phyloP scores from a whole-genome alignment of 176 grass and related monocot species.

The Aegilops speltoides region DNA sequence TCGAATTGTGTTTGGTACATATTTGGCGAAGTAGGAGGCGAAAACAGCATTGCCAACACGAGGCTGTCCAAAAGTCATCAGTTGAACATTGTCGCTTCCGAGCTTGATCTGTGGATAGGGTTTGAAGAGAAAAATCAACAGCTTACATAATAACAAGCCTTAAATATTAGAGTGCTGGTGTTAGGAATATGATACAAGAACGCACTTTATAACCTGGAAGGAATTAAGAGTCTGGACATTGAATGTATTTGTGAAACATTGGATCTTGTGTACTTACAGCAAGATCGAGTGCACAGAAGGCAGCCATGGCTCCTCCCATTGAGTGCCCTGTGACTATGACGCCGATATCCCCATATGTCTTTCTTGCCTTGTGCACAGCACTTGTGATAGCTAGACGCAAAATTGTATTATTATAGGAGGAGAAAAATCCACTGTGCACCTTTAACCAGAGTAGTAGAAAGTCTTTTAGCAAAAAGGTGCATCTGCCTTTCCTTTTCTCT shows the following conservation, averaged over 20 bases:
- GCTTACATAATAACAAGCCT: not conserved
- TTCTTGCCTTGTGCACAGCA: conserved; percentile 48
- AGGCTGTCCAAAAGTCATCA: conserved; percentile 69
- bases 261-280: conserved; percentile 34
- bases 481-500: not conserved
- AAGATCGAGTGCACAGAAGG: conserved; percentile 72
- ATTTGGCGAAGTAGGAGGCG: conserved; percentile 49
- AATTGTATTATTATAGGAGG: conserved; percentile 62
- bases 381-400: conserved; percentile 45
- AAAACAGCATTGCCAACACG: conserved; percentile 74
- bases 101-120: conserved; percentile 44
- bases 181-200: not conserved
- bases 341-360: conserved; percentile 33
- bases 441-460: conserved; percentile 34
- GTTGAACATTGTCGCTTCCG: conserved; percentile 43
- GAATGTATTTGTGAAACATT: not conserved
- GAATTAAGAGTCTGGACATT: not conserved
- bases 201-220: not conserved
- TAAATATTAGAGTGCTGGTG: not conserved
- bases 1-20: conserved; percentile 53
- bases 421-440: conserved; percentile 71
- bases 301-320: conserved; percentile 67
- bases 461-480: not conserved
- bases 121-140: not conserved
- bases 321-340: conserved; percentile 70